A percentile compares a stretch with the other conserved stretches of the same genome.
phyloP scores from a whole-genome alignment of 352 stramenopile species.

The Thraustochytrium striatum region DNA sequence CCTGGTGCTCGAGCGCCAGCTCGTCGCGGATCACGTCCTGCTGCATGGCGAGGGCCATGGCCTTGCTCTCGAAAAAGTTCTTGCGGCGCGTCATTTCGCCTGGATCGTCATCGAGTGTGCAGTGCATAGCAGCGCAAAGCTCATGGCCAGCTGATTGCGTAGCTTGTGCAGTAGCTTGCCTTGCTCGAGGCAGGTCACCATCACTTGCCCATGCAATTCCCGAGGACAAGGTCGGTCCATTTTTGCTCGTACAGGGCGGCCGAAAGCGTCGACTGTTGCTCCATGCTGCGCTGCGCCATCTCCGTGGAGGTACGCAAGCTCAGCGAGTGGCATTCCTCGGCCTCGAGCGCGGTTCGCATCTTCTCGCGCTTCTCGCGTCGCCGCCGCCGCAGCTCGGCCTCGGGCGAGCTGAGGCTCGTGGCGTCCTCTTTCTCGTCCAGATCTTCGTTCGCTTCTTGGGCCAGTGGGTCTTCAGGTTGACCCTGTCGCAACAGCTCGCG shows the following conservation, averaged over 20 bases:
- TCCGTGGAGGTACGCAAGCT: not conserved
- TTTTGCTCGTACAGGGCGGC: slow-evolving; percentile 79
- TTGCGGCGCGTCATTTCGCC: slow-evolving; percentile 56
- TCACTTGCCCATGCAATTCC: slow-evolving; percentile 79
- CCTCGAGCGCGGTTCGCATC: not conserved
- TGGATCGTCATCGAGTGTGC: slow-evolving; percentile 50
- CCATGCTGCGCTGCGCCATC: not conserved
- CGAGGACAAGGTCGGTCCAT: slow-evolving; percentile 76
- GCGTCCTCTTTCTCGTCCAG: no score
- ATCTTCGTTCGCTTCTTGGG: no score
- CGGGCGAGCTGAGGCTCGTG: not conserved
- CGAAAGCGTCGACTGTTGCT: slow-evolving; percentile 55
- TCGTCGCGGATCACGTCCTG: slow-evolving; percentile 34
- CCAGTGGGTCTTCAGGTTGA: no score
- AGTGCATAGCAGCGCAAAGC: slow-evolving; percentile 65
- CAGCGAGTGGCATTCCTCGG: not conserved
- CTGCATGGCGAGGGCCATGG: not conserved
- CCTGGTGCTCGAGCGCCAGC: slow-evolving; percentile 55
- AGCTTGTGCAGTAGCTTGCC: slow-evolving; percentile 70
- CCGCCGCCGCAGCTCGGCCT: not conserved
- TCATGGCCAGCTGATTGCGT: slow-evolving; percentile 68
- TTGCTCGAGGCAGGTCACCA: slow-evolving; percentile 78
- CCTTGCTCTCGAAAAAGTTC: slow-evolving; percentile 44
- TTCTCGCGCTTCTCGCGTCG: not conserved
- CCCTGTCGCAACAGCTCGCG: slow-evolving; percentile 5